Conservation (phyloP, 495 filamentous ascomycete species). For the Penicillium ucsense region DNA sequence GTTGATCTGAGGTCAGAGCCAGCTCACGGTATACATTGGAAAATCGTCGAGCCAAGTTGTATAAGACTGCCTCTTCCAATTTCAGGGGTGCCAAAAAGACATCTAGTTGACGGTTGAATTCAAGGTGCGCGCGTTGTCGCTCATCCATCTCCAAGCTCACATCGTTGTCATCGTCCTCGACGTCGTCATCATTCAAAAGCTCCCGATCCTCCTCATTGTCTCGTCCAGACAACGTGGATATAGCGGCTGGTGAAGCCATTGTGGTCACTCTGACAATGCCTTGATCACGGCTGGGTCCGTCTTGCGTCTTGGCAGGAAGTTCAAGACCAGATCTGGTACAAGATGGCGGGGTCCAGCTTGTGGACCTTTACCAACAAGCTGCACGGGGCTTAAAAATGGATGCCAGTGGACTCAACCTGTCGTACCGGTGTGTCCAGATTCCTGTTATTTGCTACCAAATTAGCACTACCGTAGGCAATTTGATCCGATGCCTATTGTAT, state of each 20-base stretch:
- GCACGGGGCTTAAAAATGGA: too few species aligned
- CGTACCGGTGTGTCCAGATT: too few species aligned
- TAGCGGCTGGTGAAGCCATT: slow-evolving; percentile 20
- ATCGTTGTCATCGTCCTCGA: slow-evolving; percentile 35
- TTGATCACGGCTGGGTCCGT: too few species aligned
- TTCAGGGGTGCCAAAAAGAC: slow-evolving; percentile 31
- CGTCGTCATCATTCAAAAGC: slow-evolving; percentile 24
- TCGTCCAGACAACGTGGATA: slow-evolving; percentile 21
- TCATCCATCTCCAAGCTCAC: slow-evolving; percentile 22
- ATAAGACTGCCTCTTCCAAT: slow-evolving; percentile 38
- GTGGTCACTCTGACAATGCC: background rate
- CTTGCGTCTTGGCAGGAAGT: too few species aligned
- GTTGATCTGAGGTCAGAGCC: slow-evolving; percentile 54
- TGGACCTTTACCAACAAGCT: too few species aligned
- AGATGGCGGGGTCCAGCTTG: too few species aligned
- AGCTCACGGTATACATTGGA: slow-evolving; percentile 51
- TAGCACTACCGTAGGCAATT: too few species aligned
- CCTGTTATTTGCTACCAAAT: too few species aligned
- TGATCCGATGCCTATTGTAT: too few species aligned
- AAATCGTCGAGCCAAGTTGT: slow-evolving; percentile 52
- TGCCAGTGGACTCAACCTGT: too few species aligned
- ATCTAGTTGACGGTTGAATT: slow-evolving; percentile 24
- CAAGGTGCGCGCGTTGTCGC: slow-evolving; percentile 21
- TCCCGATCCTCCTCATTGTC: slow-evolving; percentile 28
- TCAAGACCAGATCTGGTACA: too few species aligned